Evolutionary conservation across 345 rosid species (phyloP).

Genomic region (Murraya koenigii): DNA sequence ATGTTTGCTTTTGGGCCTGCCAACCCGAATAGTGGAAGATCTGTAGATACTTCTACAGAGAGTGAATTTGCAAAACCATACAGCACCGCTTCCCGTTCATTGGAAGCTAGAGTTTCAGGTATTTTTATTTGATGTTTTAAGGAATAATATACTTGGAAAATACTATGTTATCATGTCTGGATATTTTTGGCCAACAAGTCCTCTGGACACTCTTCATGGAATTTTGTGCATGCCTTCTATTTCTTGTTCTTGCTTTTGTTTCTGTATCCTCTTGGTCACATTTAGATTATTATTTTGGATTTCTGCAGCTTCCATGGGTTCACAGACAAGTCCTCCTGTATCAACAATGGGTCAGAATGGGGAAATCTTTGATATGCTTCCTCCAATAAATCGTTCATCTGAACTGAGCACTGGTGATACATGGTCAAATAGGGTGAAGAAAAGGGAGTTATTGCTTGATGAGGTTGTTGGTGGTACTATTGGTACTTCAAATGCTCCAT

Average conservation of each 20-base stretch:
- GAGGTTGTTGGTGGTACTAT: conserved; percentile 68
- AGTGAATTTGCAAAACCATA: conserved; percentile 44
- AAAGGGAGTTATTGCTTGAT: conserved; percentile 78
- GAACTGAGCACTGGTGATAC: conserved; percentile 48
- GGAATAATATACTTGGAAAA: conserved; percentile 1
- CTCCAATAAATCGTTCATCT: conserved; percentile 39
- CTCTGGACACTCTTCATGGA: background rate
- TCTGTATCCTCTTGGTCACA: background rate
- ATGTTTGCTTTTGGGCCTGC: conserved; percentile 53
- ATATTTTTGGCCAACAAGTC: conserved; percentile 1
- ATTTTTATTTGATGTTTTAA: conserved; percentile 15
- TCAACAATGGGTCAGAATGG: conserved; percentile 43
- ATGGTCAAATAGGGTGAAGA: conserved; percentile 80
- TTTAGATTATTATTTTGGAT: conserved; percentile 18
- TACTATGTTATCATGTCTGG: background rate
- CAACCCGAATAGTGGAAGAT: conserved; percentile 31
- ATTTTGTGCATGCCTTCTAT: conserved; percentile 1
- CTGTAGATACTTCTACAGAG: conserved; percentile 37
- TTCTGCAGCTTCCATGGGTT: conserved; percentile 61
- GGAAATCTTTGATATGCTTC: conserved; percentile 49
- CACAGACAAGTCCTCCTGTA: conserved; percentile 49
- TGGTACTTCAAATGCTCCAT: conserved; percentile 34
- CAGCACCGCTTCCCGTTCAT: conserved; percentile 22
- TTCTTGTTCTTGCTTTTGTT: background rate
- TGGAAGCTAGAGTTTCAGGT: conserved; percentile 46